These are phyloP conservation scores for Prunus davidiana DNA, from an alignment of 306 rosid species.

Conservation along the genomic window DNA sequence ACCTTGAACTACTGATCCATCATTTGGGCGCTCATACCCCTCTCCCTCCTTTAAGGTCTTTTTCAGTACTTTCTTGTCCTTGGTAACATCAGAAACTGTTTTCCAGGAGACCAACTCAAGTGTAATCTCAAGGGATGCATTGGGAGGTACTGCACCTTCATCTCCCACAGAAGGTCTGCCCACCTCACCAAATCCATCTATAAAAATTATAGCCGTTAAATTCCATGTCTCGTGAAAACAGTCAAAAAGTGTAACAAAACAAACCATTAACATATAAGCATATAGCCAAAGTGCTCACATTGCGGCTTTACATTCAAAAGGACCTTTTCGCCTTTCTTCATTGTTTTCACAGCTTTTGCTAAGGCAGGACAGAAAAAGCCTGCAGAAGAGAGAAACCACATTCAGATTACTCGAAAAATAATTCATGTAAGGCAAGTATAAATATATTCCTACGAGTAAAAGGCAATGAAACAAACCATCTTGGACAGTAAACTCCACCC, in stretches of 20 bases:
- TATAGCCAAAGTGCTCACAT: slow-evolving; percentile 34
- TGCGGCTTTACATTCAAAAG: slow-evolving; percentile 72
- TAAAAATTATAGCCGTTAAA: background rate
- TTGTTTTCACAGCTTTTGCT: slow-evolving; percentile 72
- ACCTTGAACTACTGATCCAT: slow-evolving; percentile 65
- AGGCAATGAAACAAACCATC: slow-evolving; percentile 41
- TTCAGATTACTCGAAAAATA: background rate
- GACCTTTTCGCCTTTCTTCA: slow-evolving; percentile 86
- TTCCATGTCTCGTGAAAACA: background rate
- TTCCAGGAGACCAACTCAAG: slow-evolving; percentile 87
- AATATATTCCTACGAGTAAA: background rate
- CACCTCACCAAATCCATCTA: slow-evolving; percentile 85
- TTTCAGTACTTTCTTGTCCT: slow-evolving; percentile 68
- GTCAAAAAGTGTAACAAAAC: background rate
- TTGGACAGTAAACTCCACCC: slow-evolving; percentile 65
- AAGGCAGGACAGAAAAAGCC: slow-evolving; percentile 81
- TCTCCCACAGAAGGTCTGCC: slow-evolving; percentile 58
- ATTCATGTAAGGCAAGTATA: background rate
- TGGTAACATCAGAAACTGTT: slow-evolving; percentile 63
- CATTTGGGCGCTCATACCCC: slow-evolving; percentile 82
- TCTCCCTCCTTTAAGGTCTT: slow-evolving; percentile 80
- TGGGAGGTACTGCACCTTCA: slow-evolving; percentile 74
- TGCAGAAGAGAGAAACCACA: slow-evolving; percentile 4
- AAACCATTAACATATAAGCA: background rate
- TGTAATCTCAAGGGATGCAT: slow-evolving; percentile 58